These are phyloP conservation scores for Colletotrichum brevisporum DNA, from an alignment of 2,329 filamentous ascomycete species.

Conservation along the genomic window DNA sequence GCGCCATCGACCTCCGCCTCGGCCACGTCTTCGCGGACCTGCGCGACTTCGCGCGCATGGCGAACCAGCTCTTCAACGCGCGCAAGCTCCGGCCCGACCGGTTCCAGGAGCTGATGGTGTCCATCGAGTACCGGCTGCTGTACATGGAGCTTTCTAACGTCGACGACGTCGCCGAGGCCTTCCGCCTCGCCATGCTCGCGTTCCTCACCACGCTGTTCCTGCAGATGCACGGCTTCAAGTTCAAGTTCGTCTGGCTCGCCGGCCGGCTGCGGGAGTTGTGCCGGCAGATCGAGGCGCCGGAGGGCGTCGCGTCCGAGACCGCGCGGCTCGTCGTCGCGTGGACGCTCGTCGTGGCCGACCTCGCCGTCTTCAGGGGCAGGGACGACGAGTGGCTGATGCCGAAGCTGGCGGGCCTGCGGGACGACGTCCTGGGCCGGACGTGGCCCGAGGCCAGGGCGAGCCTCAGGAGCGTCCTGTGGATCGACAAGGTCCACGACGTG, in stretches of 20 bases:
- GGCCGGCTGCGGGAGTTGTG: neutral
- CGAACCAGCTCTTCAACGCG: conserved; percentile 43
- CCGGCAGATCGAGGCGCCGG: conserved; percentile 3
- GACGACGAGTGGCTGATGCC: conserved; percentile 45
- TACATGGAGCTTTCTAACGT: neutral
- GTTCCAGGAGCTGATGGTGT: conserved; percentile 30
- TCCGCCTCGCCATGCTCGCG: conserved; percentile 48
- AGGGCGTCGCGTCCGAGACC: neutral
- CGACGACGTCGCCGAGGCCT: neutral
- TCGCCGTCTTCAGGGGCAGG: conserved; percentile 41
- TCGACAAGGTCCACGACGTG: conserved; percentile 45
- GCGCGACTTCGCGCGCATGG: conserved; percentile 47
- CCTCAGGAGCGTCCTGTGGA: conserved; percentile 46
- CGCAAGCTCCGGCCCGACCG: conserved; percentile 46
- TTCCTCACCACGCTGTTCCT: conserved; percentile 49
- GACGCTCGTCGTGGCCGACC: conserved; percentile 45
- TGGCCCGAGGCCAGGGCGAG: conserved; percentile 45
- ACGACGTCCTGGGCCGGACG: conserved; percentile 13
- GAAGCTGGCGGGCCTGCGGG: conserved; percentile 37
- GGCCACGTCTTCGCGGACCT: conserved; percentile 48
- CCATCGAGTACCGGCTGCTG: conserved; percentile 32
- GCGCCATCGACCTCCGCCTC: conserved; percentile 44
- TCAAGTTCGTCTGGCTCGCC: conserved; percentile 36
- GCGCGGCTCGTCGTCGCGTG: conserved; percentile 41
- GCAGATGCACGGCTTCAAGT: conserved; percentile 40